Evolutionary conservation across 2,329 filamentous ascomycete genomes (phyloP).

Genomic region (Botrytis hyacinthi): DNA sequence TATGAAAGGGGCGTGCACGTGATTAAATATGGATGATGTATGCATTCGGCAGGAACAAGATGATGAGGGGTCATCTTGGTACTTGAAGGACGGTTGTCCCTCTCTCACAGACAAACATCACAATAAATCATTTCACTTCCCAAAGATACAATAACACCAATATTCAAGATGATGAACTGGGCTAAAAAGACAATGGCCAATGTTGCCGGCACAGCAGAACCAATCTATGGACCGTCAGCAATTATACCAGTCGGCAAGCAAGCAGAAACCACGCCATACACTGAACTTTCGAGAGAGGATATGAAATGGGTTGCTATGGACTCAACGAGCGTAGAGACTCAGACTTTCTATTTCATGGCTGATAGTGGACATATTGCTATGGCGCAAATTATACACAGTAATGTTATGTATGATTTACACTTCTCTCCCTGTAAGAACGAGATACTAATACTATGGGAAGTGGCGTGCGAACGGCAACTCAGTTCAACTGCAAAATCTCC

Average conservation of each 20-base stretch:
- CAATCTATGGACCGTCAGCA: constrained; percentile 86
- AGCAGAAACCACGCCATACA: constrained; percentile 73
- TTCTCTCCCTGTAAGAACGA: constrained; percentile 23
- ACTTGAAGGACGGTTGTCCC: neutral
- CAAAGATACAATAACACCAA: constrained; percentile 7
- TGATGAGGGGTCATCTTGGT: constrained; percentile 16
- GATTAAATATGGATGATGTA: neutral
- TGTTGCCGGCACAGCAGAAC: constrained; percentile 93
- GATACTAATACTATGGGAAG: constrained; percentile 48
- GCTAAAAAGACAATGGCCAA: constrained; percentile 82
- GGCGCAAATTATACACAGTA: constrained; percentile 95
- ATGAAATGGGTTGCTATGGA: constrained; percentile 80
- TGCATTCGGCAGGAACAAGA: constrained; percentile 15
- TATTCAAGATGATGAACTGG: constrained; percentile 80
- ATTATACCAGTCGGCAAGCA: constrained; percentile 84
- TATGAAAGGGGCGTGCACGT: neutral
- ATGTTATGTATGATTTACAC: constrained; percentile 70
- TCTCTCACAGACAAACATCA: constrained; percentile 7
- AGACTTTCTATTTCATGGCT: constrained; percentile 86
- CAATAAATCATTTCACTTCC: constrained; percentile 9
- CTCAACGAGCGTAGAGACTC: constrained; percentile 88
- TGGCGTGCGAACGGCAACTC: constrained; percentile 83
- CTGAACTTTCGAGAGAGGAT: constrained; percentile 73
- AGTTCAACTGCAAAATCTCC: constrained; percentile 95
- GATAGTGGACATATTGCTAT: constrained; percentile 75